Evolutionary conservation across 2,329 filamentous ascomycete genomes (phyloP).

Genomic region (Colletotrichum acutatum): DNA sequence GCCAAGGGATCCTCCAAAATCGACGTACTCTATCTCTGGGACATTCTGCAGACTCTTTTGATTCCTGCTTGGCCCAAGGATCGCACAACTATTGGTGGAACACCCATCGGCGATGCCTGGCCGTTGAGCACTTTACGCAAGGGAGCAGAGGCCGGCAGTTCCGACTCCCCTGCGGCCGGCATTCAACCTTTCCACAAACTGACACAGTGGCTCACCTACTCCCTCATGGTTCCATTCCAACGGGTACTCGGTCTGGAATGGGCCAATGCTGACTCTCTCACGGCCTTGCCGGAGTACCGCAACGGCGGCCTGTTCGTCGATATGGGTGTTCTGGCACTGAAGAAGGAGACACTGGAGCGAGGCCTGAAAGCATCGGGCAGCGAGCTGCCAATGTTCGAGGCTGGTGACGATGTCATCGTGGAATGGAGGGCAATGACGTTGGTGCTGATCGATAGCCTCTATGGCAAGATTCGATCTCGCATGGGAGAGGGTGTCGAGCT

Average conservation of each 20-base stretch:
- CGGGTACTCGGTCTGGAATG: conserved; percentile 84
- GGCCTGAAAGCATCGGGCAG: conserved; percentile 69
- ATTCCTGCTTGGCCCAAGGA: conserved; percentile 61
- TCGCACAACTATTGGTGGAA: conserved; percentile 59
- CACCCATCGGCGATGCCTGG: conserved; percentile 62
- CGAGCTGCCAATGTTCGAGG: conserved; percentile 68
- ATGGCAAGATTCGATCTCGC: conserved; percentile 54
- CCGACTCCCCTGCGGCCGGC: conserved; percentile 36
- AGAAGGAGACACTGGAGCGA: conserved; percentile 74
- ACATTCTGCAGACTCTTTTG: conserved; percentile 53
- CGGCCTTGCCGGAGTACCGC: conserved; percentile 89
- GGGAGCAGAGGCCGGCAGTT: conserved; percentile 20
- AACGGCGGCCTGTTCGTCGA: conserved; percentile 92
- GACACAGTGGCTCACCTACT: conserved; percentile 95
- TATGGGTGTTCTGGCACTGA: conserved; percentile 82
- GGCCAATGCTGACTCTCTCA: conserved; percentile 82
- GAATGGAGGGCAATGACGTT: conserved; percentile 75
- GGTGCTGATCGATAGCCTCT: conserved; percentile 67
- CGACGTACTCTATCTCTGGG: conserved; percentile 55
- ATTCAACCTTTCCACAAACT: conserved; percentile 95
- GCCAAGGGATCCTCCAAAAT: conserved; percentile 42
- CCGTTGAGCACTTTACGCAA: conserved; percentile 47
- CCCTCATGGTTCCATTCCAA: conserved; percentile 91
- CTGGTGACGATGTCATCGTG: conserved; percentile 70
- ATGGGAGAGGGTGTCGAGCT: conserved; percentile 49